phyloP scores from a whole-genome alignment of 768 basidiomycete species.

The Rhizopogon vesiculosus region DNA sequence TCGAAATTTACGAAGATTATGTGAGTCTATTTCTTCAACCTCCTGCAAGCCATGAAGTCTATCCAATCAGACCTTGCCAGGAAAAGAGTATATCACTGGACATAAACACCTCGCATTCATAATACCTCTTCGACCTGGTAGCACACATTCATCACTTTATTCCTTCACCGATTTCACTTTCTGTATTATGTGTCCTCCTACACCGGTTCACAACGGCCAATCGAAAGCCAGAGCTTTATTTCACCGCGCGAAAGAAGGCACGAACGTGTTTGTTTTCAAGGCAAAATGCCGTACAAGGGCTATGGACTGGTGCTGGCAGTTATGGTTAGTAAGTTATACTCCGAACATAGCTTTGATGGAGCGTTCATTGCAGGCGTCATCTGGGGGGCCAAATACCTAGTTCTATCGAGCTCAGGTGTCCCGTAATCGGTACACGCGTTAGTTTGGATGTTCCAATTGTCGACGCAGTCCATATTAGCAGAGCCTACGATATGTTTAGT shows the following conservation, averaged over 20 bases:
- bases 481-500: constrained; percentile 48
- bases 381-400: constrained; percentile 70
- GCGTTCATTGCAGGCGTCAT: constrained; percentile 45
- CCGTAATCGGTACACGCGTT: constrained; percentile 61
- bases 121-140: constrained; percentile 61
- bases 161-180: constrained; percentile 86
- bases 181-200: constrained; percentile 64
- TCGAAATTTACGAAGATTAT: constrained; percentile 86
- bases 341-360: not conserved
- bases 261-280: constrained; percentile 87
- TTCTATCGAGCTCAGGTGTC: constrained; percentile 66
- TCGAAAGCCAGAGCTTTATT: constrained; percentile 45
- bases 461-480: constrained; percentile 32
- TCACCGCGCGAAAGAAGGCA: constrained; percentile 54
- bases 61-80: constrained; percentile 47
- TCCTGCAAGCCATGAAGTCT: not conserved
- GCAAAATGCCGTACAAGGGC: constrained; percentile 71
- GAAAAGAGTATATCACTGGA: constrained; percentile 61
- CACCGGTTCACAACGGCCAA: constrained; percentile 33
- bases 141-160: constrained; percentile 77
- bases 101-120: constrained; percentile 78
- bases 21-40: constrained; percentile 38
- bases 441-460: constrained; percentile 61
- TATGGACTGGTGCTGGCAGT: constrained; percentile 85
- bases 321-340: constrained; percentile 50